phyloP scores from a whole-genome alignment of 2,329 filamentous ascomycete genomes.

The Triangularia verruculosa region DNA sequence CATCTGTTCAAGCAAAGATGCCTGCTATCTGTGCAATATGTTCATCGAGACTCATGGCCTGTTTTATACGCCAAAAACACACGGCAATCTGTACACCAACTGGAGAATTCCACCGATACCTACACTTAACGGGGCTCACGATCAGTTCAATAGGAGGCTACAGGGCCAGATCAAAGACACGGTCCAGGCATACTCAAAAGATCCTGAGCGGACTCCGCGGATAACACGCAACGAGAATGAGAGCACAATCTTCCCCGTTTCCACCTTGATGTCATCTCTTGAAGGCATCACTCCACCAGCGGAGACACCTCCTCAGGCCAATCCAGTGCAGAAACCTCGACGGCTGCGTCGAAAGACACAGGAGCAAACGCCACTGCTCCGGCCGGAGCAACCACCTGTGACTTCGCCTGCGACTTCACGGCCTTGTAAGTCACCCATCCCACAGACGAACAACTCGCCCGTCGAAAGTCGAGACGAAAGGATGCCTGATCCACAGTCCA shows the following conservation, averaged over 20 bases:
- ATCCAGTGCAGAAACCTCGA: neutral
- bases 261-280: conserved; percentile 4
- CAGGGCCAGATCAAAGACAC: conserved; percentile 7
- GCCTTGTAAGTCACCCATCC: neutral
- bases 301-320: neutral
- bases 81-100: conserved; percentile 43
- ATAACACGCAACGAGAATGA: conserved; percentile 17
- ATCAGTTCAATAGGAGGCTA: conserved; percentile 12
- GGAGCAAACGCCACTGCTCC: neutral
- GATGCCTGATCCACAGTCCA: neutral
- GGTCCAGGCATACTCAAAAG: conserved; percentile 1
- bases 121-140: neutral
- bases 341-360: neutral
- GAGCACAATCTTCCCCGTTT: conserved; percentile 16
- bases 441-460: neutral
- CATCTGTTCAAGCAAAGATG: conserved; percentile 48
- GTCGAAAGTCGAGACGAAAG: neutral
- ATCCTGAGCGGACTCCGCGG: neutral
- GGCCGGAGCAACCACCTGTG: neutral
- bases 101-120: conserved; percentile 42
- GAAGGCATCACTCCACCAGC: neutral
- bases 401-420: neutral
- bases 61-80: conserved; percentile 40
- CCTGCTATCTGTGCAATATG: conserved; percentile 50
- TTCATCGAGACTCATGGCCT: conserved; percentile 43